Conservation (phyloP, 306 rosid genomes). For the Macrotyloma uniflorum region DNA sequence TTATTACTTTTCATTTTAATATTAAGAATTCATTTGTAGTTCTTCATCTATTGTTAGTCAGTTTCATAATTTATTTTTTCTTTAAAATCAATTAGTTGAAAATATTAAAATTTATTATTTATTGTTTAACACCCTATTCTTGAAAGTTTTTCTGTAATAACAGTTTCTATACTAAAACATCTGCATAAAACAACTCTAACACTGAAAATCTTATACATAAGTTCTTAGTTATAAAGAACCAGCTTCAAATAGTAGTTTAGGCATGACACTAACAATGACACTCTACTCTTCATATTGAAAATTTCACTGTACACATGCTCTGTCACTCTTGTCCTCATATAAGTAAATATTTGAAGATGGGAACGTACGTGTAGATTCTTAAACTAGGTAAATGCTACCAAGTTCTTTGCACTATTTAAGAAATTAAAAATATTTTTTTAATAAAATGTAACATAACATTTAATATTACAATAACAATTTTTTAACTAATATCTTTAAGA, state of each 20-base stretch:
- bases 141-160: too few species aligned
- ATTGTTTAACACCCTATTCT: not conserved
- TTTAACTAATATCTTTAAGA: not conserved
- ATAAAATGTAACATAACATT: not conserved
- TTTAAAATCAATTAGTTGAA: too few species aligned
- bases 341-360: not conserved
- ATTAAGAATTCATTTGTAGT: too few species aligned
- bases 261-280: slow-evolving; percentile 26
- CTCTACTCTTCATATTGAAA: not conserved
- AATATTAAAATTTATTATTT: too few species aligned
- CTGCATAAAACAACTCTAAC: too few species aligned
- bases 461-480: not conserved
- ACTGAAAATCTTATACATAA: too few species aligned
- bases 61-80: too few species aligned
- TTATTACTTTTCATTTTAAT: too few species aligned
- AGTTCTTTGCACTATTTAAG: not conserved
- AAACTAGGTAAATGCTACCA: not conserved
- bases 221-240: too few species aligned
- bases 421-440: not conserved
- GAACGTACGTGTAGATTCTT: not conserved
- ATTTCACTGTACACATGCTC: slow-evolving; percentile 1
- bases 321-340: not conserved
- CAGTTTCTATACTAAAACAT: too few species aligned
- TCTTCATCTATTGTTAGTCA: too few species aligned
- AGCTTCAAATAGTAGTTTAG: not conserved